Percentiles rank a stretch among this genome's conserved stretches.
Evolutionary conservation across 139 green algal genomes (phyloP).

Genomic region (Tetraselmis chui): DNA sequence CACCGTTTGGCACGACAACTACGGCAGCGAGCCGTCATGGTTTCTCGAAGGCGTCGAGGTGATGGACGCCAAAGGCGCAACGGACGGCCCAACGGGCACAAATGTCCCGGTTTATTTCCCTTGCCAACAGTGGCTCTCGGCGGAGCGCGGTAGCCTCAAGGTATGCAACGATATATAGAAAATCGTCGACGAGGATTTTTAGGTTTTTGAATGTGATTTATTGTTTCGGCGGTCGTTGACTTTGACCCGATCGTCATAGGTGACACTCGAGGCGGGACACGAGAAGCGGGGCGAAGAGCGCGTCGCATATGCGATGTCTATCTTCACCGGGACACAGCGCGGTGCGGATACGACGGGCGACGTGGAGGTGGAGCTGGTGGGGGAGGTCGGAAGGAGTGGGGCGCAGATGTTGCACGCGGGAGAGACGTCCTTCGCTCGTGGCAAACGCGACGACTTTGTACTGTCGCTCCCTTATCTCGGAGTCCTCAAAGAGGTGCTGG

Average conservation of each 20-base stretch:
- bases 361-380: not conserved
- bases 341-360: not conserved
- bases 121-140: not conserved
- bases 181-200: no score
- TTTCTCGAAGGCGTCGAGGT: not conserved
- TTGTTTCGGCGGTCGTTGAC: no score
- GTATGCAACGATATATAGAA: no score
- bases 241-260: no score
- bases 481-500: not conserved
- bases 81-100: not conserved
- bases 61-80: not conserved
- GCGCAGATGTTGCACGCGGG: not conserved
- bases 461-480: not conserved
- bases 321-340: not conserved
- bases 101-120: not conserved
- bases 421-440: not conserved
- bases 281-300: not conserved
- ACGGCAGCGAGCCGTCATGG: not conserved
- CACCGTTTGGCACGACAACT: not conserved
- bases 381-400: not conserved
- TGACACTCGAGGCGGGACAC: not conserved
- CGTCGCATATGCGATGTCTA: not conserved
- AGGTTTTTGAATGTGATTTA: no score
- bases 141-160: not conserved
- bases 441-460: not conserved